Percentiles rank a stretch among this genome's conserved stretches.
phyloP scores from a whole-genome alignment of 2,329 filamentous ascomycete genomes.

The Elsinoe fawcettii region DNA sequence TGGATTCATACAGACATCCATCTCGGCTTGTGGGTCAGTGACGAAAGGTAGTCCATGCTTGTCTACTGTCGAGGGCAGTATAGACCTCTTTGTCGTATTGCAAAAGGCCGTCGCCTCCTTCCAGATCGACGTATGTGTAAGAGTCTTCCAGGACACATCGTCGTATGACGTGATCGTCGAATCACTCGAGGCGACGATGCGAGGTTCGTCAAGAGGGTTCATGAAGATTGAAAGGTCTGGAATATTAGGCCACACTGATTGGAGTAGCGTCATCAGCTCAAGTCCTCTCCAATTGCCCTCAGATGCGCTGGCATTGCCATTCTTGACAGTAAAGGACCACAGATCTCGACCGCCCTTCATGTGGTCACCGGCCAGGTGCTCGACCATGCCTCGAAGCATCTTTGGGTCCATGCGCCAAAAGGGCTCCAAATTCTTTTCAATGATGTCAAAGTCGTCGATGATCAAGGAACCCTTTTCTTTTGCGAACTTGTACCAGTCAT shows the following conservation, averaged over 20 bases:
- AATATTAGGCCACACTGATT: conserved; percentile 19
- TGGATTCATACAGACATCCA: conserved; percentile 40
- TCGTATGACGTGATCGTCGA: not conserved
- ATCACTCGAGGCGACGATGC: conserved; percentile 29
- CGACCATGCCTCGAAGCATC: not conserved
- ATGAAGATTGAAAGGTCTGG: conserved; percentile 39
- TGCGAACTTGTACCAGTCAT: conserved; percentile 8
- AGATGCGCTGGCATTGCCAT: not conserved
- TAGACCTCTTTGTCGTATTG: not conserved
- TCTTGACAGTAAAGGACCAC: not conserved
- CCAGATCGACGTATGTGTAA: not conserved
- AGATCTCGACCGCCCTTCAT: not conserved
- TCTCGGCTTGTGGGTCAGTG: not conserved
- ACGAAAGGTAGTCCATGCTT: conserved; percentile 10
- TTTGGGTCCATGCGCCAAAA: conserved; percentile 9
- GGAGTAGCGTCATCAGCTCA: not conserved
- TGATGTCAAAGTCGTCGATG: conserved; percentile 16
- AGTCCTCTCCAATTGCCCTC: not conserved
- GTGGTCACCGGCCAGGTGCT: too few species aligned
- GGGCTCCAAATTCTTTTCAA: not conserved
- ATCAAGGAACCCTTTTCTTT: not conserved
- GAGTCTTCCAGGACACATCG: conserved; percentile 1
- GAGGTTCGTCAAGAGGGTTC: conserved; percentile 45
- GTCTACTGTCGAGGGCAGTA: not conserved
- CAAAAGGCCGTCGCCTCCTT: not conserved